Base-by-base conservation (phyloP, 106 monocot species). In the Dendrobium officinale region DNA sequence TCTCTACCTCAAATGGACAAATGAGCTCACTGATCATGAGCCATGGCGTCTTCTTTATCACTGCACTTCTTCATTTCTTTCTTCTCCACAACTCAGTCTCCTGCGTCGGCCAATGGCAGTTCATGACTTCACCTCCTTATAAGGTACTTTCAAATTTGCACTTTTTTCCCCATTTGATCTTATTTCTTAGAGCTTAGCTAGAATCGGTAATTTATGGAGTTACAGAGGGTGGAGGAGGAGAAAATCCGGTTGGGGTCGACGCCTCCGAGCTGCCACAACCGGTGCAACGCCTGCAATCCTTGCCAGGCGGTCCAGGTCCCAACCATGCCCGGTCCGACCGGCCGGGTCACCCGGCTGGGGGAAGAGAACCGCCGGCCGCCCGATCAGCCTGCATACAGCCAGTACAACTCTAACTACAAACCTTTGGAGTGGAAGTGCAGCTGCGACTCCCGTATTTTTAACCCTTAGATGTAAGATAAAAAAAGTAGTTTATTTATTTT, bases 221-320 rank as follows among this genome's bases (percentile, higher is more conserved):
- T 26, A 24, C 11, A 45, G 75, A 49, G 24, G 76, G 76, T 9
- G 47, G 79, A 83, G 88, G 93, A 88, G 70, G 94, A 92, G 4
- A 92, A 92, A 78, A 79, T 87, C 26, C 41, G 95, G 74, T 51
- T 98, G 80, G 98, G 98, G 0, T 95, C 98, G 48, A 93, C 84
- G n/a, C 98, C 95, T 27, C 95, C 98, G 8, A 98, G 89, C 84
- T 98, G 98, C 85, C 92, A 86, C 82, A 92, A 89, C 88, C 85
- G 92, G 56, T 98, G 98, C 91, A 88, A 85, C 33, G 79, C 68
- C 15, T 98, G 98, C 88, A 86, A 85, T 81, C 98, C 98, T 0
- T 98, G 98, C 89, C 77, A 73, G 67, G 91, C 98, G 17, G 89
- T 98, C 22, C 95, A 98, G 78, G 92, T 98, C 31, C 98, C 92